Evolutionary conservation across 202 grass and related monocot species (phyloP).

Genomic region (Carex arenaria): DNA sequence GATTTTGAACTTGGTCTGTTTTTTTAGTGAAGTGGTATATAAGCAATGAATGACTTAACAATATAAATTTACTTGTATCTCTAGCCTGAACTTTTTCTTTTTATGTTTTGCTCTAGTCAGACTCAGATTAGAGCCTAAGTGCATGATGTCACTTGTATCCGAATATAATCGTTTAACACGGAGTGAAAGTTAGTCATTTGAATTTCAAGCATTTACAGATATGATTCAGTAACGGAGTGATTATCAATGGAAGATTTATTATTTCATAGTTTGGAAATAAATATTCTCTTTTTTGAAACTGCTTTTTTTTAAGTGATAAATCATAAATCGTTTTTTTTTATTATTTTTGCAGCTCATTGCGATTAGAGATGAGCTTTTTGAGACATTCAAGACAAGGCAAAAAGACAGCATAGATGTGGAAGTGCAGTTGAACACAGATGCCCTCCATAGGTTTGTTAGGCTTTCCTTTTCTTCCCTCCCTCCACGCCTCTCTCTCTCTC

Average conservation of each 20-base stretch:
- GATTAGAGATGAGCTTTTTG: slow-evolving; percentile 91
- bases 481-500: not conserved
- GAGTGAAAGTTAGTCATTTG: not conserved
- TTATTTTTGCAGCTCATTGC: slow-evolving; percentile 62
- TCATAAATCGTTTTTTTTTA: slow-evolving; percentile 14
- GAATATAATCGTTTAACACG: not conserved
- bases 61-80: not conserved
- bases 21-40: not conserved
- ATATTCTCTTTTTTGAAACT: not conserved
- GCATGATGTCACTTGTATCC: not conserved
- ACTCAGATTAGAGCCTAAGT: not conserved
- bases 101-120: not conserved
- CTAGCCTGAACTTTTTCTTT: not conserved
- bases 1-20: not conserved
- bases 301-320: not conserved
- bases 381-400: slow-evolving; percentile 89
- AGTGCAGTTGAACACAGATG: slow-evolving; percentile 74
- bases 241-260: not conserved
- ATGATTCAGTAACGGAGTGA: not conserved
- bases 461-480: not conserved
- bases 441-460: slow-evolving; percentile 57
- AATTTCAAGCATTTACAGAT: not conserved
- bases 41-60: not conserved
- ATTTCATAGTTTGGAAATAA: not conserved
- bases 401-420: slow-evolving; percentile 75